Percentiles rank a stretch among this genome's conserved stretches.
Conservation (phyloP, 257 asterid species). For the Rubia yunnanensis region DNA sequence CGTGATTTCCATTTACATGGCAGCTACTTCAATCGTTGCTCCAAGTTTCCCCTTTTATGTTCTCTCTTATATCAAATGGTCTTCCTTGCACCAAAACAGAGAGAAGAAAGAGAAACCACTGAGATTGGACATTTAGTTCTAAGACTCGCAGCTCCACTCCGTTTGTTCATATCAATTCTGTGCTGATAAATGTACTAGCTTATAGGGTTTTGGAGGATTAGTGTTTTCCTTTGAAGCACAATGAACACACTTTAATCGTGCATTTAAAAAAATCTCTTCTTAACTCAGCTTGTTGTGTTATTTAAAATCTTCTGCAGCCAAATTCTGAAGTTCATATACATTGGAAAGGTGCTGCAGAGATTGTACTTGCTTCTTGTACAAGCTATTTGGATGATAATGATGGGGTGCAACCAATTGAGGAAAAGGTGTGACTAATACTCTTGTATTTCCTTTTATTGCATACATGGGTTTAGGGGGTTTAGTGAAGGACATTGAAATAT, state of each 20-base stretch:
- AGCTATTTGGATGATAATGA: slow-evolving; percentile 61
- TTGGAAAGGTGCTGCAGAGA: slow-evolving; percentile 98
- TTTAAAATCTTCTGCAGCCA: slow-evolving; percentile 36
- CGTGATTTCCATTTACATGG: no score
- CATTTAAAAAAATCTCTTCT: neutral
- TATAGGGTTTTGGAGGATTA: no score
- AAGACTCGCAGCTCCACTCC: neutral
- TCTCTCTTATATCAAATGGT: no score
- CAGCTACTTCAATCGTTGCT: no score
- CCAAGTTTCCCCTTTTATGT: neutral
- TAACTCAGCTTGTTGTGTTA: neutral
- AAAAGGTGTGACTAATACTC: slow-evolving; percentile 40
- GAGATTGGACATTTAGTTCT: neutral
- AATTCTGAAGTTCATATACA: slow-evolving; percentile 62
- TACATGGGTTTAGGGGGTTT: neutral
- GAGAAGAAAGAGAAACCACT: neutral
- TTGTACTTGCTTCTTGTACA: slow-evolving; percentile 65
- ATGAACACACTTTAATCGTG: neutral
- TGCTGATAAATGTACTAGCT: neutral
- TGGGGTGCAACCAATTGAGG: slow-evolving; percentile 41
- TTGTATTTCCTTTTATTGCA: neutral
- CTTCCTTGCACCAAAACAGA: neutral
- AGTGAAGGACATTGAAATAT: neutral
- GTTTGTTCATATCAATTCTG: neutral
- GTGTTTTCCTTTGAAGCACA: neutral